Conservation (phyloP, 768 basidiomycete species). For the Agrocybe praecox region DNA sequence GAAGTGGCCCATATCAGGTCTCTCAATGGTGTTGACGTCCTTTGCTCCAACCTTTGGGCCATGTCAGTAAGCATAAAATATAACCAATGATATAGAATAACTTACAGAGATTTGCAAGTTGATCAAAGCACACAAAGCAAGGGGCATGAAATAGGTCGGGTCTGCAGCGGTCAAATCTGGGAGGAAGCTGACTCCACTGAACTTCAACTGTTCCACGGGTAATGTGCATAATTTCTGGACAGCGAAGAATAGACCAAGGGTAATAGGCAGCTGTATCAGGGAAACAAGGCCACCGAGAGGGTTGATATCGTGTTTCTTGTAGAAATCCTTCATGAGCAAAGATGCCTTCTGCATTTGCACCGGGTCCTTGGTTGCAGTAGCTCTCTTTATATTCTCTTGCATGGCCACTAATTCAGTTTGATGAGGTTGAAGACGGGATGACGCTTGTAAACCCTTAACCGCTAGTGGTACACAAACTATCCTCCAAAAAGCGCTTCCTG, state of each 20-base stretch:
- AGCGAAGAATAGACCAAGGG: conserved; percentile 83
- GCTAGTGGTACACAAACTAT: conserved; percentile 60
- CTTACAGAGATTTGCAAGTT: conserved; percentile 70
- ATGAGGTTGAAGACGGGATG: conserved; percentile 61
- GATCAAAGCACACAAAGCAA: conserved; percentile 55
- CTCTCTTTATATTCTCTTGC: conserved; percentile 44
- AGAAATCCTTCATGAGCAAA: conserved; percentile 55
- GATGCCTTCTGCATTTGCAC: conserved; percentile 57
- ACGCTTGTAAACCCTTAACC: conserved; percentile 56
- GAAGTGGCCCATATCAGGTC: conserved; percentile 62
- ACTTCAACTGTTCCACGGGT: conserved; percentile 73
- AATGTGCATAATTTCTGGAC: conserved; percentile 69
- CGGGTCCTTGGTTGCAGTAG: conserved; percentile 35
- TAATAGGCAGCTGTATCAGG: conserved; percentile 73
- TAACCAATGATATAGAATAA: background rate
- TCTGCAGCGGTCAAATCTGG: conserved; percentile 80
- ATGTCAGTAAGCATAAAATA: conserved; percentile 1
- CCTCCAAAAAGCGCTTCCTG: conserved; percentile 64
- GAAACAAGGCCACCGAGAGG: conserved; percentile 50
- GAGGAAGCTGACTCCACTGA: conserved; percentile 74
- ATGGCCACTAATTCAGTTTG: conserved; percentile 52
- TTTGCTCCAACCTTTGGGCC: conserved; percentile 43
- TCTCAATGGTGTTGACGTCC: conserved; percentile 54
- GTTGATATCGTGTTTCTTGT: conserved; percentile 66
- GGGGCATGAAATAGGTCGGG: conserved; percentile 75